Conservation (phyloP, 192 early-diverging fungal species). For the Podila epicladia region DNA sequence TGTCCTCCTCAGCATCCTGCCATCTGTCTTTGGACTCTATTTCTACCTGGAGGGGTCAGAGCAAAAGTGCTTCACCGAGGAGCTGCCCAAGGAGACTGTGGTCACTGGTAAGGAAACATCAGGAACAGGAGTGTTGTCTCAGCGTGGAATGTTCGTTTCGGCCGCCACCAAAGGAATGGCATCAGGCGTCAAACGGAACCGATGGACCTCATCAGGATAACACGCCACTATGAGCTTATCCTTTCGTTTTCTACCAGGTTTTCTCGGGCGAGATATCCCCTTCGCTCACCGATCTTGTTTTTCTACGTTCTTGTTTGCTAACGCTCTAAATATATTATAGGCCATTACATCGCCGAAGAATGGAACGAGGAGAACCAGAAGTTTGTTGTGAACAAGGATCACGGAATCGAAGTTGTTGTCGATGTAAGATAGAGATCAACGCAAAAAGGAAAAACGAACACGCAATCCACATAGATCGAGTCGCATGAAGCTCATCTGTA, state of each 20-base stretch:
- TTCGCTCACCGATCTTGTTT: no score
- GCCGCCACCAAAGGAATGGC: no score
- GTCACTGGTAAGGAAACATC: conserved; percentile 69
- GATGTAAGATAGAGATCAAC: conserved; percentile 56
- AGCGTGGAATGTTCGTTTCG: no score
- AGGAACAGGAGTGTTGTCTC: no score
- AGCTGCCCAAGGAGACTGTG: conserved; percentile 89
- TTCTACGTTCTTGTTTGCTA: no score
- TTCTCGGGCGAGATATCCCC: no score
- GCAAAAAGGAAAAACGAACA: no score
- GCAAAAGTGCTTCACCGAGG: conserved; percentile 94
- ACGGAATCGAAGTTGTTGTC: conserved; percentile 78
- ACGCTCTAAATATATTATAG: conserved; percentile 29
- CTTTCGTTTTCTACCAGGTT: no score
- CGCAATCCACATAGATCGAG: no score
- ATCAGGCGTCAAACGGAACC: no score
- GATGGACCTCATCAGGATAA: no score
- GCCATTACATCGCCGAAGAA: conserved; percentile 83
- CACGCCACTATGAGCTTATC: no score
- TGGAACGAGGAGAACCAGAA: conserved; percentile 70
- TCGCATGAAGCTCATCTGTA: background rate
- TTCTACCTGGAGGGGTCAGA: conserved; percentile 93
- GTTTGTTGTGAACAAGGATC: conserved; percentile 69
- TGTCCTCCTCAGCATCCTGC: conserved; percentile 50
- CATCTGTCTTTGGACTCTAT: conserved; percentile 69